Evolutionary conservation across 176 grass and related monocot species (phyloP).

Genomic region (Pharus latifolius): DNA sequence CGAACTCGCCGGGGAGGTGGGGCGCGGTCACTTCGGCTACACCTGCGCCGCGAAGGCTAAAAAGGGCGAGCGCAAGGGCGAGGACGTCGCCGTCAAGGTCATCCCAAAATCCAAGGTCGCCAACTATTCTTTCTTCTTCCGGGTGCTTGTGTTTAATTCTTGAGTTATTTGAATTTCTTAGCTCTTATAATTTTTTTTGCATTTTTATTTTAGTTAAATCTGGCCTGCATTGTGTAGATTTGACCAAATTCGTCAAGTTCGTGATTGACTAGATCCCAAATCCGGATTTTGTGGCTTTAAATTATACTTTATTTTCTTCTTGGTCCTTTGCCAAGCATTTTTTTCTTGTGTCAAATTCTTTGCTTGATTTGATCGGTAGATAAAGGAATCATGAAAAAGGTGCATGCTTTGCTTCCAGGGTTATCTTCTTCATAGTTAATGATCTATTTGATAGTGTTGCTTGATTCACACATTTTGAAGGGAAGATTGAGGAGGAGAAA

Average conservation of each 20-base stretch:
- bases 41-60: slow-evolving; percentile 67
- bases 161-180: background rate
- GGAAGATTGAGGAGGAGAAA: background rate
- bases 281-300: too few relatives aligned
- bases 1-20: slow-evolving; percentile 64
- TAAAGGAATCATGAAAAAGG: background rate
- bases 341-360: background rate
- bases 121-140: background rate
- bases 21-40: slow-evolving; percentile 76
- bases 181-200: background rate
- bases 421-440: background rate
- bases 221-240: background rate
- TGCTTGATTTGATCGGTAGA: background rate
- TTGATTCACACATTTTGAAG: background rate
- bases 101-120: slow-evolving; percentile 73
- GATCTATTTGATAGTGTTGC: background rate
- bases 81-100: slow-evolving; percentile 84
- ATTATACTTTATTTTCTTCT: too few relatives aligned
- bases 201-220: background rate
- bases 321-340: too few relatives aligned
- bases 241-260: background rate
- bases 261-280: too few relatives aligned
- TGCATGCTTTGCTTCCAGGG: background rate
- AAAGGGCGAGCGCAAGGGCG: slow-evolving; percentile 74
- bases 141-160: background rate